Evolutionary conservation across 768 basidiomycete species (phyloP).

Genomic region (Hericium rajendrae): DNA sequence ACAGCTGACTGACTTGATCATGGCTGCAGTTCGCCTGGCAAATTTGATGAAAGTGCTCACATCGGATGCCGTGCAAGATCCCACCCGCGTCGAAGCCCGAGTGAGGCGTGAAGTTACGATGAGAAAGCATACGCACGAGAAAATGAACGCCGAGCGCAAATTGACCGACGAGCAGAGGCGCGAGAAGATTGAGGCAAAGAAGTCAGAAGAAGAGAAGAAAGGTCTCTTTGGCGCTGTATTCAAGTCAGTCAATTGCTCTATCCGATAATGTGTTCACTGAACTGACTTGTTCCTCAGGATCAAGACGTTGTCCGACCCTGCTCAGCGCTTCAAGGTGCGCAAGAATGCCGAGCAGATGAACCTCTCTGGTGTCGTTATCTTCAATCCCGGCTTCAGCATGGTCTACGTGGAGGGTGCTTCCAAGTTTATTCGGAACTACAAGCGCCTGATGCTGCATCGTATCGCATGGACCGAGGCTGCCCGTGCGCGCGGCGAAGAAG

Average conservation of each 20-base stretch:
- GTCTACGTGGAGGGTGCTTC: constrained; percentile 89
- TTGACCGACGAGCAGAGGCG: constrained; percentile 83
- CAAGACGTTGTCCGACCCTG: constrained; percentile 79
- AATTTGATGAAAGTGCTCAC: constrained; percentile 98
- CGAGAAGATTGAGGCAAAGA: constrained; percentile 83
- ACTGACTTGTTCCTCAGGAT: constrained; percentile 40
- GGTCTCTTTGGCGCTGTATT: constrained; percentile 78
- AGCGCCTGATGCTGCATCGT: constrained; percentile 74
- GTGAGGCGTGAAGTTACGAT: constrained; percentile 89
- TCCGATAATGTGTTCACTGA: neutral
- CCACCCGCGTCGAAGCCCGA: constrained; percentile 93
- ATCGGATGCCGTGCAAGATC: constrained; percentile 93
- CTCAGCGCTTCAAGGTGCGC: constrained; percentile 92
- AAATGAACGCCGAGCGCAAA: constrained; percentile 88
- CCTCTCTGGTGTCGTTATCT: constrained; percentile 83
- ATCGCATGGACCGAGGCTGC: constrained; percentile 93
- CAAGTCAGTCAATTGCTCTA: constrained; percentile 51
- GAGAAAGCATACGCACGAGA: constrained; percentile 82
- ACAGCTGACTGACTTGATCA: constrained; percentile 2
- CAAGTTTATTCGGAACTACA: constrained; percentile 82
- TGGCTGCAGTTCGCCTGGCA: constrained; percentile 66
- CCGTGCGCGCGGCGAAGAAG: constrained; percentile 63
- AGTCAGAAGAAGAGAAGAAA: constrained; percentile 79
- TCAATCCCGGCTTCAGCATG: constrained; percentile 82
- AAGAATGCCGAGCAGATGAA: constrained; percentile 92